A percentile compares a stretch with the other conserved stretches of the same genome.
Evolutionary conservation across 208 protist genomes (phyloP).

Genomic region (Leishmania guyanensis): DNA sequence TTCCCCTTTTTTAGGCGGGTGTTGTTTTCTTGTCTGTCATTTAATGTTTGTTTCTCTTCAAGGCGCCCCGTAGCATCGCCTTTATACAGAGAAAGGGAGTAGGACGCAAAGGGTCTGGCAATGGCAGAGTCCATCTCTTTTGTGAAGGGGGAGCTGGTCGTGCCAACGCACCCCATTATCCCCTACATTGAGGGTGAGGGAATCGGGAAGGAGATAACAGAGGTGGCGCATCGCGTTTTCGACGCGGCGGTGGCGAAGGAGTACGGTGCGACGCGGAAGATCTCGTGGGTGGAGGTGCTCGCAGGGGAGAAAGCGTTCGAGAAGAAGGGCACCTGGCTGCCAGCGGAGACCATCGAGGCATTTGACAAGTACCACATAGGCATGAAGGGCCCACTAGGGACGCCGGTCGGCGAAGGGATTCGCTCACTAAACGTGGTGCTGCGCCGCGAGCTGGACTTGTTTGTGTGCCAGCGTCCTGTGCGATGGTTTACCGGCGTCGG

Average conservation of each 20-base stretch:
- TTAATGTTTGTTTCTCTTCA: neutral
- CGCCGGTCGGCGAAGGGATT: slow-evolving; percentile 51
- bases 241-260: slow-evolving; percentile 46
- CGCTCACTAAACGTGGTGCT: slow-evolving; percentile 62
- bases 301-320: slow-evolving; percentile 44
- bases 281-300: slow-evolving; percentile 49
- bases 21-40: neutral
- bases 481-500: slow-evolving; percentile 50
- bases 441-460: slow-evolving; percentile 49
- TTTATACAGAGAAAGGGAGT: neutral
- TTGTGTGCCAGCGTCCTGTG: slow-evolving; percentile 53
- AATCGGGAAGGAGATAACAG: slow-evolving; percentile 48
- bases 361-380: slow-evolving; percentile 40
- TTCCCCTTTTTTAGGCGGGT: no score
- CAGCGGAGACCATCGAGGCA: slow-evolving; percentile 42
- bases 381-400: slow-evolving; percentile 47
- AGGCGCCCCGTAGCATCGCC: neutral
- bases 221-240: slow-evolving; percentile 33
- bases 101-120: no score
- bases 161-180: slow-evolving; percentile 43
- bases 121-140: slow-evolving; percentile 30
- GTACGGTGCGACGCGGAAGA: slow-evolving; percentile 32
- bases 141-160: slow-evolving; percentile 18
- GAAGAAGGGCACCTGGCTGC: slow-evolving; percentile 30
- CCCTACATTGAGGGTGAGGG: slow-evolving; percentile 61